Base-by-base conservation (phyloP, 345 rosid species). In the Iberis pinnata region DNA sequence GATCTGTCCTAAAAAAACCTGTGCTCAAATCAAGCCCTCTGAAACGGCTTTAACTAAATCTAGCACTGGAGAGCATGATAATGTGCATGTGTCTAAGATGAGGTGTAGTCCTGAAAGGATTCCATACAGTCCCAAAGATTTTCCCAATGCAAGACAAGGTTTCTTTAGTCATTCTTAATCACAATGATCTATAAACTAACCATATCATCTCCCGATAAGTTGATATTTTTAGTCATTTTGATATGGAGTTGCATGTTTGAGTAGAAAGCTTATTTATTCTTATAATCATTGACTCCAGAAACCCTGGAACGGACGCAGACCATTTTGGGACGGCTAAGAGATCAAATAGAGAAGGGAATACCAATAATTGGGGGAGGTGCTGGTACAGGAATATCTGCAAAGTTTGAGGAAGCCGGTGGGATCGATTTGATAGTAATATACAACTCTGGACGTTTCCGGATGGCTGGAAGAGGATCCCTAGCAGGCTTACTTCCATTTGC, bases 381-480 rank as follows among this genome's bases (percentile, higher is more conserved):
- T 49, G 96, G 96, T 59, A 90, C 98, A 4, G 98, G 98, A 60
- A 90, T 90, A 76, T 90, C 96, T 18, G 95, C 98, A 32, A 87
- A 87, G 76, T 90, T 87, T 68, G 98, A 90, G 72, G 98, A 90
- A 75, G 95, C 96, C 62, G 98, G 98, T 58, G 96, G 96, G 18
- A 94, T 82, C 60, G 96, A 84, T 75, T 44, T 90, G 70, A 81
- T 90, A 65, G 83, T 87, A 17, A 31, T 90, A 61, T 90, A 90
- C 73, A 90, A 87, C 67, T 90, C 98, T 13, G 96, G 96, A 29
- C 95, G 96, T 45, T 90, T 90, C 74, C 87, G 87, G 48, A 87
- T 90, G 98, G 95, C 98, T 16, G 95, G 98, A 73, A 84, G 96
- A 72, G 98, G 98, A 49, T 90, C 98, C 36, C 73, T 90, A 65